Evolutionary conservation across 83 land plant genomes (phyloP), one percentile per base, ranked within the genome.

Genomic region (Diphasiastrum complanatum): DNA sequence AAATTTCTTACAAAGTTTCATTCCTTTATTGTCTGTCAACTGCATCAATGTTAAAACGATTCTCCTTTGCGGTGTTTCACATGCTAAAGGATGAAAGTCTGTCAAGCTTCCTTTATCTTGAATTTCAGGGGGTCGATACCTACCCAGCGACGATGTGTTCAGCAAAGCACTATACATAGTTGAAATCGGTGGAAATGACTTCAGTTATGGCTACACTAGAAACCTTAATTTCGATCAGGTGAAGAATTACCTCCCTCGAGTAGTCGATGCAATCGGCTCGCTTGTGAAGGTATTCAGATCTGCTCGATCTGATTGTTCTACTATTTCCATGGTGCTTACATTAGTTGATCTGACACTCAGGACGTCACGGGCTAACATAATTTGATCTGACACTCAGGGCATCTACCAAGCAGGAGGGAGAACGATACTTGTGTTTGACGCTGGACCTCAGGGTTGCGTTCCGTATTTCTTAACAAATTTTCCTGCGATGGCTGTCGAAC

Each of bases 141-240:
- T 49, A 11, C 52, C 52, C 22, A 11, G 18, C 5, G 20, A 8
- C 10, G 52, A 49, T 20, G 19, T 49, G 52, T 49, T 49, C 52
- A 22, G 20, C 52, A 49, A 49, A 19, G 52, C 52, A 11, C 19
- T 49, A 20, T 49, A 49, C 19, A 49, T 49, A 5, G 20, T 49
- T 10, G 52, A 49, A 10, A 49, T 49, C 20, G 52, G 19, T 11
- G 52, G 52, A 14, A 49, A 49, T 49, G 52, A 49, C 20, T 49
- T 49, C 52, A 49, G 52, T 19, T 49, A 49, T 49, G 52, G 52
- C 12, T 49, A 49, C 20, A 49, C 52, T 10, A 14, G 22, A 38
- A 49, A 49, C 10, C 10, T 49, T 8, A 10, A 8, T 8, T 49
- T 49, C 52, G 20, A 49, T 5, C 20, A 49, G 8, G 52, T 49